A percentile compares a stretch with the other conserved stretches of the same genome.
Evolutionary conservation across 2,329 filamentous ascomycete species (phyloP).

Genomic region (Diplodia corticola): DNA sequence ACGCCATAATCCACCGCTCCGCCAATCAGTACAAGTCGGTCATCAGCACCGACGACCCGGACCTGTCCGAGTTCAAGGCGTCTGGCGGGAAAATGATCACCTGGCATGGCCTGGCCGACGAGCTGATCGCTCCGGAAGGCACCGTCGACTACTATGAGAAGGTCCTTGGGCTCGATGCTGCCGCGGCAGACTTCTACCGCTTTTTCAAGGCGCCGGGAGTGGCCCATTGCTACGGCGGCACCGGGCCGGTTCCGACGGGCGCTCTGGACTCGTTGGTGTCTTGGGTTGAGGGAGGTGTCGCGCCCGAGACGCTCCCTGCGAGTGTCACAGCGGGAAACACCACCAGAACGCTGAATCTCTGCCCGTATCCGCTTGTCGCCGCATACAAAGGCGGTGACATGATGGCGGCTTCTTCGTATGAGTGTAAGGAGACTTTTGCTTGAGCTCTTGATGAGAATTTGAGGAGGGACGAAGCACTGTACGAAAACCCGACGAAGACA

Average conservation of each 20-base stretch:
- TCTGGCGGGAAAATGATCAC: constrained; percentile 46
- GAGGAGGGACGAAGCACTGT: neutral
- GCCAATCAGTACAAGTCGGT: constrained; percentile 36
- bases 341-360: neutral
- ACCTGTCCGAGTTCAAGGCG: constrained; percentile 40
- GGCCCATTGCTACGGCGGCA: constrained; percentile 21
- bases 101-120: constrained; percentile 40
- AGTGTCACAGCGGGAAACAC: neutral
- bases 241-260: neutral
- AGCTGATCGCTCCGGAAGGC: constrained; percentile 6
- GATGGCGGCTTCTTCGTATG: neutral
- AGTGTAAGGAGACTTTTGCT: neutral
- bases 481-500: neutral
- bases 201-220: constrained; percentile 25
- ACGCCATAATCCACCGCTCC: constrained; percentile 30
- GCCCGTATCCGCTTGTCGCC: constrained; percentile 4
- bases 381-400: neutral
- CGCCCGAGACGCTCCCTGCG: constrained; percentile 14
- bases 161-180: constrained; percentile 13
- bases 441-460: neutral
- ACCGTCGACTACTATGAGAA: constrained; percentile 8
- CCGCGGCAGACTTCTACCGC: constrained; percentile 24
- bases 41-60: constrained; percentile 41
- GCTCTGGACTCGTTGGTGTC: constrained; percentile 7
- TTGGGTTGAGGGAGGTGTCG: constrained; percentile 22